Conservation (phyloP, 306 rosid genomes). For the Crotalaria pallida region DNA sequence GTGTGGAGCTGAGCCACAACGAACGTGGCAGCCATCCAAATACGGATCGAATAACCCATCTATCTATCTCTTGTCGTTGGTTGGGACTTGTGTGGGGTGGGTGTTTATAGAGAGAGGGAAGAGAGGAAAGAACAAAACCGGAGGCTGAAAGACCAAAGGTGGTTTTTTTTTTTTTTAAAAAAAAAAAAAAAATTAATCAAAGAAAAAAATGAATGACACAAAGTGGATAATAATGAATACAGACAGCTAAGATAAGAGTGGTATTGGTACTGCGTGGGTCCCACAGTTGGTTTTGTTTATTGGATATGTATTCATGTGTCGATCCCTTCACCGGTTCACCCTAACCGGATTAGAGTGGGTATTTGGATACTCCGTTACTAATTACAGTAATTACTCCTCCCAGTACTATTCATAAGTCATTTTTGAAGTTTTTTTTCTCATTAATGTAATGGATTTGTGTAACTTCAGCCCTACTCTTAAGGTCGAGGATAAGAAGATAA, state of each 20-base stretch:
- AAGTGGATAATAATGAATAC: neutral
- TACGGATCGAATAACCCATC: slow-evolving; percentile 41
- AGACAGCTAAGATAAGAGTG: neutral
- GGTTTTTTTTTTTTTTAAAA: too few species aligned
- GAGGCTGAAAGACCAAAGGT: neutral
- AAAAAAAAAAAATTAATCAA: too few species aligned
- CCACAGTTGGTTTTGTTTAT: neutral
- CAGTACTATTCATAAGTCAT: too few species aligned
- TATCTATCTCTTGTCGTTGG: neutral
- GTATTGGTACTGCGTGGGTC: neutral
- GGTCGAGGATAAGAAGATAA: too few species aligned
- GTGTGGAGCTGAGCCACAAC: slow-evolving; percentile 35
- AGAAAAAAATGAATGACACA: too few species aligned
- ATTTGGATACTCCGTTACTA: too few species aligned
- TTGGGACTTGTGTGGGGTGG: neutral
- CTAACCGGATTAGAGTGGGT: too few species aligned
- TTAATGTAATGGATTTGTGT: too few species aligned
- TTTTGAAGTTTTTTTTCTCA: too few species aligned
- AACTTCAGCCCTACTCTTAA: too few species aligned
- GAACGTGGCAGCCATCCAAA: slow-evolving; percentile 52
- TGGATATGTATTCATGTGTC: neutral
- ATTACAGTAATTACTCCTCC: too few species aligned
- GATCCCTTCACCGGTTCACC: neutral
- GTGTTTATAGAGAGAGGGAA: slow-evolving; percentile 3
- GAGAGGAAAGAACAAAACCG: neutral